Base-by-base conservation (phyloP, 202 grass and related monocot species). In the Eragrostis tef region DNA sequence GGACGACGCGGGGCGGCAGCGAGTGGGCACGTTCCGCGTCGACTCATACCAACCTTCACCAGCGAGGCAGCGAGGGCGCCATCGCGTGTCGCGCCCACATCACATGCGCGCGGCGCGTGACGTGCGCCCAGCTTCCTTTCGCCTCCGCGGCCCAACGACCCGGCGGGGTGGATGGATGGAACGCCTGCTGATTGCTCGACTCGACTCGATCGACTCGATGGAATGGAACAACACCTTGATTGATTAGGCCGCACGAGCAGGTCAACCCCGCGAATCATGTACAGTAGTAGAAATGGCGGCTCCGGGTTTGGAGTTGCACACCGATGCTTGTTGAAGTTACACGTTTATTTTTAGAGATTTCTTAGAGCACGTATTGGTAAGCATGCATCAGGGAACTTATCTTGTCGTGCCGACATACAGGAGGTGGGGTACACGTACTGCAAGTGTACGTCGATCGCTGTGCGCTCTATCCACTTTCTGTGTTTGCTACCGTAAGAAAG, bases 1-100 rank as follows among this genome's bases (percentile, higher is more conserved):
- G 43, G 7, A 12, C 2, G 21, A 53, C 50, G 44, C 29, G 22
- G 5, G n/a, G 21, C 46, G 45, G 69, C 70, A 12, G 17, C 53
- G 73, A 39, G 73, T 58, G 73, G 73, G 34, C 72, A 44, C 34
- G 71, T 57, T 36, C 20, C 27, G 13, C 27, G 3, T 53, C 15
- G 54, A 58, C 56, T 59, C 56, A 24, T 59, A 26, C 57, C 22
- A 60, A 60, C 57, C 58, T 24, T 5, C 54, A 59, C 56, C 69
- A 52, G 46, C 45, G 13, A 21, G 4, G 26, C 29, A 7, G 26
- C 5, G 15, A 7, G 15, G 15, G 49, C 36, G 72, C 53, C 20
- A 19, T 56, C 45, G 9, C 44, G 64, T 57, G 8, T 54, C 46
- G 24, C 47, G 45, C 24, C 22, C 58, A 59, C 54, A 17, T 39